These are phyloP conservation scores for Pseudopyricularia javanii DNA, from an alignment of 2,329 filamentous ascomycete genomes.

Conservation along the genomic window DNA sequence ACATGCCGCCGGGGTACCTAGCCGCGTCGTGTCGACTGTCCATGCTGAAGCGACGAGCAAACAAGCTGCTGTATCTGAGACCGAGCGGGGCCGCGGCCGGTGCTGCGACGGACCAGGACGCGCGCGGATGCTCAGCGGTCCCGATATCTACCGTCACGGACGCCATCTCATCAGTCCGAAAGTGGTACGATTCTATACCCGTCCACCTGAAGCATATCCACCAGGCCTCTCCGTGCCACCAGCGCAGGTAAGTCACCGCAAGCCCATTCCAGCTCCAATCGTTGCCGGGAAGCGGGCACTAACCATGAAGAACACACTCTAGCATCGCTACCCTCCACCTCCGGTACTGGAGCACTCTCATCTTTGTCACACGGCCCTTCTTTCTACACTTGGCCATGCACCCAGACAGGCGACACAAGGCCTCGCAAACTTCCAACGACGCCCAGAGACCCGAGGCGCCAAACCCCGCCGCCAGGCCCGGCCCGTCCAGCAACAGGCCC, in stretches of 20 bases:
- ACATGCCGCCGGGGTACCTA: slow-evolving; percentile 14
- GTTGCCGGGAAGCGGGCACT: background rate
- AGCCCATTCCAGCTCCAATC: background rate
- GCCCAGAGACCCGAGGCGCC: background rate
- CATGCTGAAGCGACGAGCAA: slow-evolving; percentile 10
- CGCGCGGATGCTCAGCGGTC: background rate
- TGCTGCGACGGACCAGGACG: background rate
- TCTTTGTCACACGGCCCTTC: slow-evolving; percentile 20
- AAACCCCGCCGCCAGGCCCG: background rate
- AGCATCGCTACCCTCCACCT: slow-evolving; percentile 13
- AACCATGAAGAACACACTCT: background rate
- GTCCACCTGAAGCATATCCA: slow-evolving; percentile 11
- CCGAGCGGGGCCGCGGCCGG: background rate
- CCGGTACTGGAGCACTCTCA: slow-evolving; percentile 11
- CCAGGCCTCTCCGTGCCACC: slow-evolving; percentile 10
- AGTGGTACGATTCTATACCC: slow-evolving; percentile 12
- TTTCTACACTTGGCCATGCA: slow-evolving; percentile 11
- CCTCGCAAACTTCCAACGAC: background rate
- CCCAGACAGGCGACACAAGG: background rate
- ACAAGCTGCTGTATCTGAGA: slow-evolving; percentile 8
- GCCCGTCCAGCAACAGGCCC: background rate
- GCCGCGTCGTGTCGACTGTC: slow-evolving; percentile 11
- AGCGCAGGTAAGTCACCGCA: slow-evolving; percentile 7
- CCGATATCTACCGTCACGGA: slow-evolving; percentile 9
- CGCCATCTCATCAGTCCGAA: slow-evolving; percentile 7